These are phyloP conservation scores for Neofusicoccum sp. DNA, from an alignment of 2,329 filamentous ascomycete species.

Conservation along the genomic window DNA sequence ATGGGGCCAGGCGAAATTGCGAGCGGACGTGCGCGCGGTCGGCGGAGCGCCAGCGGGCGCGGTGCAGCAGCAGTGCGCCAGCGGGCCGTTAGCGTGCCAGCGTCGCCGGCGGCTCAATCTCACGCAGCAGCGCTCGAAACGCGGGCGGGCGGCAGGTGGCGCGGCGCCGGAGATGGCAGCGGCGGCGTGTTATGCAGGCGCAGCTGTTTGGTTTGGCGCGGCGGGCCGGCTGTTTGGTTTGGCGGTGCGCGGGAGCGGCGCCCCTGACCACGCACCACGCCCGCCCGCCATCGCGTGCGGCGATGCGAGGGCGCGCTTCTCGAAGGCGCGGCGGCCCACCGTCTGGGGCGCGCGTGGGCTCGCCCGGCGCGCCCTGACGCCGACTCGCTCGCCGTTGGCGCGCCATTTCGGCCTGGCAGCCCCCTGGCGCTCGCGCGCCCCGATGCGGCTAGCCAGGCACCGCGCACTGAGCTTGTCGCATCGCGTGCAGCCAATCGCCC, in stretches of 20 bases:
- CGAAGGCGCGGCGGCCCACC: background rate
- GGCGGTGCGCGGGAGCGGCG: background rate
- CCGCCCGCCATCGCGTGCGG: background rate
- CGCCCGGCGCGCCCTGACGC: background rate
- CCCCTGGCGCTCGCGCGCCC: constrained; percentile 2
- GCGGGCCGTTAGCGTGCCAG: background rate
- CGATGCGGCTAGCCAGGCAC: constrained; percentile 1
- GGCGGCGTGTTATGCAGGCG: background rate
- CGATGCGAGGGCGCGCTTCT: constrained; percentile 10
- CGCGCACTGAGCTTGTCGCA: constrained; percentile 11
- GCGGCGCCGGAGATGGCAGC: background rate
- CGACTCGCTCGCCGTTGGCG: constrained; percentile 3
- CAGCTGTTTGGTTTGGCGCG: background rate
- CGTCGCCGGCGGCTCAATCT: background rate
- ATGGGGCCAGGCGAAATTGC: constrained; percentile 11
- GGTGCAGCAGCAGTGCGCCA: background rate
- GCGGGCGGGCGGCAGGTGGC: background rate
- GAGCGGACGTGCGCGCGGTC: constrained; percentile 4
- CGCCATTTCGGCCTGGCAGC: constrained; percentile 1
- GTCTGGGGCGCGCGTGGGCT: background rate
- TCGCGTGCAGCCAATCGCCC: constrained; percentile 7
- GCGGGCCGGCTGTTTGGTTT: background rate
- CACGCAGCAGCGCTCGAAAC: background rate
- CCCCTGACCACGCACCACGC: no score
- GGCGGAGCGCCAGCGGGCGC: background rate